Base-by-base conservation (phyloP, 1,139 yeast genomes). In the Scheffersomyces quercinus region DNA sequence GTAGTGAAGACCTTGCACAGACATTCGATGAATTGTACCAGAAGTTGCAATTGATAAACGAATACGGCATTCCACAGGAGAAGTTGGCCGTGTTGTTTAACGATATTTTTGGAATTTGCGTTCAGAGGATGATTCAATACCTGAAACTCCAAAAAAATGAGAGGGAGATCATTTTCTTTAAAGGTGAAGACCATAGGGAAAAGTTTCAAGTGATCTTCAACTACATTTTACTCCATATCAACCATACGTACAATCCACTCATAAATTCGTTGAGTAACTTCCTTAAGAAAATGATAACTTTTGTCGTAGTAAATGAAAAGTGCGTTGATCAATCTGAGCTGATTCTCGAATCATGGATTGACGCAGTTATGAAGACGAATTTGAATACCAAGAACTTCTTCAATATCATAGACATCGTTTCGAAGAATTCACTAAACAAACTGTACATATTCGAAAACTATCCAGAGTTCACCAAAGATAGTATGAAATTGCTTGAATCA, bases 171-270 rank as follows among this genome's bases (percentile, higher is more conserved):
- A 53, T 39, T 9, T 31, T 31, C 35, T 31, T 31, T 7, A 20
- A 14, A 31, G 20, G 20, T 14, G 10, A 14, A 10, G 35, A 41
- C 32, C 49, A 45, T 34, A 37, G 46, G 20, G 29, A 38, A 38
- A 29, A 37, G 38, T 46, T 51, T 39, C 26, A 31, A n/a, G 12
- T 13, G 9, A 44, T 65, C 3, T 83, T 83, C 55, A 69, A 70
- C 30, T 84, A 78, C 56, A 75, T 85, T 8, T 65, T 84, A 38
- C 89, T 82, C 50, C 82, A 81, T 54, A 82, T 90, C 82, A 82
- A 81, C 42, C 87, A 82, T 41, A 79, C 88, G 1, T 83, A 86
- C 4, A 82, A 88, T 1, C 83, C 95, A 0, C 64, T 87, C 30
- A 81, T 84, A 5, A 86, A 84, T 52, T 84, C 95, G 0, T 62